These are phyloP conservation scores for Hirschioporus abietinus DNA, from an alignment of 768 basidiomycete species.

Conservation along the genomic window DNA sequence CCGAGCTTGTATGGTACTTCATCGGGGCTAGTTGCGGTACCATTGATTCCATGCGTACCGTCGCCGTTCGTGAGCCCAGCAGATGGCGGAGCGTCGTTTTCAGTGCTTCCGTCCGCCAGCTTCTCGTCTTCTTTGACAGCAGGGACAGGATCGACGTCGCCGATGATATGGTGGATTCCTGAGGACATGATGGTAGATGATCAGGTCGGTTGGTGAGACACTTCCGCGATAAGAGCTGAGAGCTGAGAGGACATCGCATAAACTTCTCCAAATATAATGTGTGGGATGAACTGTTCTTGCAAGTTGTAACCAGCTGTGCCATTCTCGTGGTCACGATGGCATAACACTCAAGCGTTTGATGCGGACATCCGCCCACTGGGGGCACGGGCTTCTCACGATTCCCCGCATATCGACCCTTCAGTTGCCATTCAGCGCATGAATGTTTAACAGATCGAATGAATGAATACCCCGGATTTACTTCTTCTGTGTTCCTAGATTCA, in stretches of 20 bases:
- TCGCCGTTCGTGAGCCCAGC: neutral
- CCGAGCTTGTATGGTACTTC: conserved; percentile 25
- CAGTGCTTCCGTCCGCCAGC: neutral
- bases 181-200: too few relatives aligned
- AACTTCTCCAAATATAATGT: neutral
- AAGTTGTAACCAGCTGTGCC: neutral
- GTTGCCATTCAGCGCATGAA: neutral
- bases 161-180: neutral
- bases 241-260: neutral
- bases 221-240: too few relatives aligned
- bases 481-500: too few relatives aligned
- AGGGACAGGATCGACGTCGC: neutral
- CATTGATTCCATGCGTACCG: neutral
- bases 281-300: neutral
- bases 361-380: neutral
- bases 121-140: neutral
- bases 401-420: neutral
- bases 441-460: neutral
- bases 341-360: neutral
- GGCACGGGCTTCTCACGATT: neutral
- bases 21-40: neutral
- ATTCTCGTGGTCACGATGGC: neutral
- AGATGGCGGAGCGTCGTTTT: neutral
- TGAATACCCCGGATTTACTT: too few relatives aligned
- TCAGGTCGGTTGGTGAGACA: neutral